These are phyloP conservation scores for Bruguiera sexangula DNA, from an alignment of 345 rosid genomes.

Conservation along the genomic window DNA sequence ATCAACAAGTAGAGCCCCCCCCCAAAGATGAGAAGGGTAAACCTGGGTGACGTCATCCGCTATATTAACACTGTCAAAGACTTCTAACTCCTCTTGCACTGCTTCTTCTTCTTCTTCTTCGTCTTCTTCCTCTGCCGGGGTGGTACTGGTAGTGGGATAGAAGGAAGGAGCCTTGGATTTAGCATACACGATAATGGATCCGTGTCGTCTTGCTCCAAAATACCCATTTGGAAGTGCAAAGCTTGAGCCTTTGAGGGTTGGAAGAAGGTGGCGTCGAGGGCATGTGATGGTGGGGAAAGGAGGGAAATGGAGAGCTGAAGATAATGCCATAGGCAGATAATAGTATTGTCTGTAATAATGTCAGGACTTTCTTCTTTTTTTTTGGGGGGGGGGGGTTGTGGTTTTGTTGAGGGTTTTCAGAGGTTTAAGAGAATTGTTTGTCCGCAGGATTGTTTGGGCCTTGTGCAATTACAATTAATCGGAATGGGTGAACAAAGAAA, in stretches of 20 bases:
- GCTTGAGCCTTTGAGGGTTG: conserved; percentile 8
- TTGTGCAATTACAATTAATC: too few relatives aligned
- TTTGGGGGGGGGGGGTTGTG: too few relatives aligned
- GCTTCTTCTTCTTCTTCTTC: conserved; percentile 20
- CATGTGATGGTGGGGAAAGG: conserved; percentile 22
- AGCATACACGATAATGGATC: conserved; percentile 23
- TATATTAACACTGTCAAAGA: conserved; percentile 27
- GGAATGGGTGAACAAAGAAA: too few relatives aligned
- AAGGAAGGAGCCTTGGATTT: conserved; percentile 33
- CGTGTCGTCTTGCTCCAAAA: conserved; percentile 15
- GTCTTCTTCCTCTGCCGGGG: conserved; percentile 21
- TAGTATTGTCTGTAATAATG: too few relatives aligned
- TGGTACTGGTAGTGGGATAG: background rate
- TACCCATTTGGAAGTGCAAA: conserved; percentile 14
- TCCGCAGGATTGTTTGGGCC: background rate
- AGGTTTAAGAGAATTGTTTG: conserved; percentile 27
- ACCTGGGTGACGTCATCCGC: too few relatives aligned
- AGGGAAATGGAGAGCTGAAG: conserved; percentile 40
- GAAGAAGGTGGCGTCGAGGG: conserved; percentile 21
- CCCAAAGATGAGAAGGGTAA: too few relatives aligned
- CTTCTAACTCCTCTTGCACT: too few relatives aligned
- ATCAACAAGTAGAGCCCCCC: too few relatives aligned
- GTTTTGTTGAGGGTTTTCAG: conserved; percentile 21
- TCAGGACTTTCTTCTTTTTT: background rate
- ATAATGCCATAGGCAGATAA: conserved; percentile 35